These are phyloP conservation scores for Grosmannia huntii DNA, from an alignment of 2,329 filamentous ascomycete species.

Conservation along the genomic window DNA sequence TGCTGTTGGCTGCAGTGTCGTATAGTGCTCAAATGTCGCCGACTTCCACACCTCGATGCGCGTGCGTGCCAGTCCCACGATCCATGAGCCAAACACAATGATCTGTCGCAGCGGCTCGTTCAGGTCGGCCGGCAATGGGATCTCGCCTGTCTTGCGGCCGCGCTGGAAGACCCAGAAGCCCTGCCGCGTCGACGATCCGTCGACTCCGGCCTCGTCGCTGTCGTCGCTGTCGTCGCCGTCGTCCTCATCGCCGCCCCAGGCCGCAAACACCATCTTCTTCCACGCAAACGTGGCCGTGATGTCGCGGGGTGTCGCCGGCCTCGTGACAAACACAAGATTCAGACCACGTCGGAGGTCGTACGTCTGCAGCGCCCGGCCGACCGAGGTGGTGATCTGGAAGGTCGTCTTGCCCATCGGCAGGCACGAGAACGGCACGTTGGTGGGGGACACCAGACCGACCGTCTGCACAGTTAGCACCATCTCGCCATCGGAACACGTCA, in stretches of 20 bases:
- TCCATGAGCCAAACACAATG: constrained; percentile 79
- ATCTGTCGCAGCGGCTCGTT: constrained; percentile 64
- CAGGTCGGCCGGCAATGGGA: constrained; percentile 54
- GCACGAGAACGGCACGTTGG: constrained; percentile 77
- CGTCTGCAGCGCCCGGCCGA: constrained; percentile 81
- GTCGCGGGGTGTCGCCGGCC: constrained; percentile 71
- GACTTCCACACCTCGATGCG: constrained; percentile 85
- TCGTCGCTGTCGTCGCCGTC: neutral
- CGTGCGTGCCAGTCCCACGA: constrained; percentile 64
- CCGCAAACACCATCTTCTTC: constrained; percentile 79
- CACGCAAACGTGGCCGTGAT: constrained; percentile 83
- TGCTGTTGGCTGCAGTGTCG: constrained; percentile 55
- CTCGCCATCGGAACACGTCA: neutral
- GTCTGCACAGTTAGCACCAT: constrained; percentile 44
- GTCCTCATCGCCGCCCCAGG: constrained; percentile 54
- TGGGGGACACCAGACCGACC: constrained; percentile 85
- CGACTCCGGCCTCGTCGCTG: neutral
- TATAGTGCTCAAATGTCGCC: constrained; percentile 75
- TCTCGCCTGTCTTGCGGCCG: constrained; percentile 68
- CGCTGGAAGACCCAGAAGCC: constrained; percentile 89
- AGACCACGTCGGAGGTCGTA: constrained; percentile 87
- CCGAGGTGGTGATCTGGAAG: constrained; percentile 94
- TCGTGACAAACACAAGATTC: constrained; percentile 84
- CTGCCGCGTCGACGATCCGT: constrained; percentile 21
- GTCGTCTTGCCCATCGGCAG: constrained; percentile 84